Base-by-base conservation (phyloP, 495 filamentous ascomycete species). In the Amniculicola lignicola region DNA sequence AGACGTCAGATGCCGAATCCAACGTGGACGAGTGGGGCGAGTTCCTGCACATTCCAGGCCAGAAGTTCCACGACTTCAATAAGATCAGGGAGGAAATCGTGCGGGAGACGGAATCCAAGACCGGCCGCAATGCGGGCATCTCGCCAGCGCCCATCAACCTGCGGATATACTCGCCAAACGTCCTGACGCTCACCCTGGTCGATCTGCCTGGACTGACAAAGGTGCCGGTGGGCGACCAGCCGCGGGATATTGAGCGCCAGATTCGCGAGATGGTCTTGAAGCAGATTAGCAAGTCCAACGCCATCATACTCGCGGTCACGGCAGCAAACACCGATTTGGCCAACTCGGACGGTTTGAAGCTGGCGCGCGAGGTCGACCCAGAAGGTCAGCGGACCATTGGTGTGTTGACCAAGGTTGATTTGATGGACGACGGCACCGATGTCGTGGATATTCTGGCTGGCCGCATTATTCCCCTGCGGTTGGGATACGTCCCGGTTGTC, bases 351-450 rank as follows among this genome's bases (percentile, higher is more conserved):
- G 94, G 94, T 51, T 70, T 99, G 70, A 96, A 97, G 77, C 76
- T 99, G 66, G 94, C 94, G 21, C 82, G 94, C 60, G 94, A 99
- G 73, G 93, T 97, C 24, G 94, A 99, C 67, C 92, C 91, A 1
- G 94, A 99, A 70, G 94, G 92, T 60, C 94, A 97, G 74, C 82
- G 94, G 66, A 99, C 94, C 19, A 99, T 99, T 57, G 94, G 94
- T 77, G 94, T 99, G 61, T 80, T 99, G 66, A 97, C 92, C 51
- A 99, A 99, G 78, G 91, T 99, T 47, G 94, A 99, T 72, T 75
- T 99, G 71, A 99, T 99, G 94, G 94, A 99, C 73, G 91, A 96
- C 24, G 94, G 94, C 31, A 99, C 94, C 29, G 94, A 99, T 68
- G 94, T 99, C 15, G 93, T 99, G 62, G 94, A 99, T 76, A 99